Conservation (phyloP, 2,329 filamentous ascomycete species). For the Fusarium sp. region DNA sequence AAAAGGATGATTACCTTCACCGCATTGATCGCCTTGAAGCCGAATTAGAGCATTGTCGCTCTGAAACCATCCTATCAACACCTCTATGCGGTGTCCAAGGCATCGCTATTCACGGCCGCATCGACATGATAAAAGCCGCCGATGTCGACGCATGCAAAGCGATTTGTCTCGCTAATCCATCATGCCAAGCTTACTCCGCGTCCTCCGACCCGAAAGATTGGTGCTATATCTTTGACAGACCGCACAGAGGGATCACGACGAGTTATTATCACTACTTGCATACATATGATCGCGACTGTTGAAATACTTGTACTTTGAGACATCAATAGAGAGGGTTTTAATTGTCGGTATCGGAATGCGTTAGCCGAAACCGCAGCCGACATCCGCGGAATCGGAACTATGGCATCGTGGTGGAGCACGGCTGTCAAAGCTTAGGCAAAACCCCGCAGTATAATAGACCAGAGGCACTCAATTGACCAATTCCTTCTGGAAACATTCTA, state of each 20-base stretch:
- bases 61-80: rapidly evolving
- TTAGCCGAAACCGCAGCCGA: not conserved
- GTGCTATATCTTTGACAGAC: not conserved
- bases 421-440: not conserved
- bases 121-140: not conserved
- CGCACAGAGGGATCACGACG: rapidly evolving
- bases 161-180: not conserved
- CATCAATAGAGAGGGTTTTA: rapidly evolving
- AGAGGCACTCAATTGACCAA: not conserved
- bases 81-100: not conserved
- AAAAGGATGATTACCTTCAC: not conserved
- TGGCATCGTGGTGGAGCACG: not conserved
- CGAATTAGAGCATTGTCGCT: not conserved
- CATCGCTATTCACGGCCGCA: not conserved
- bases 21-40: not conserved
- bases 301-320: rapidly evolving
- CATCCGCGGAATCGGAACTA: not conserved
- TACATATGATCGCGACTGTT: not conserved
- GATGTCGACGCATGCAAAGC: not conserved
- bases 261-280: not conserved
- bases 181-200: not conserved
- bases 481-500: not conserved
- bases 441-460: not conserved
- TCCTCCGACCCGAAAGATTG: not conserved
- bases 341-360: not conserved